These are phyloP conservation scores for barrel medic (Medicago truncatula) DNA, from an alignment of 306 rosid genomes.

Conservation along the genomic window MtrunA17r5.0-ANR NC_053044.1:8688001-8688500, in stretches of 20 bases:
- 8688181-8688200: constrained; percentile 43
- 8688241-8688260: constrained; percentile 84
- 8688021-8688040: constrained; percentile 70
- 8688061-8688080: constrained; percentile 76
- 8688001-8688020: constrained; percentile 76
- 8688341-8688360: constrained; percentile 65
- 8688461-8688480: constrained; percentile 76
- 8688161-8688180: constrained; percentile 59
- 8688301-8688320: constrained; percentile 57
- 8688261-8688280: constrained; percentile 65
- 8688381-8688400: constrained; percentile 71
- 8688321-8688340: constrained; percentile 82
- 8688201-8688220: constrained; percentile 65
- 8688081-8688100: constrained; percentile 77
- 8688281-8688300: constrained; percentile 38
- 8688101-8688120: constrained; percentile 60
- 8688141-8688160: constrained; percentile 62
- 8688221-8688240: constrained; percentile 77
- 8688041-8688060: constrained; percentile 64
- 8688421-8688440: constrained; percentile 85
- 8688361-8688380: constrained; percentile 69
- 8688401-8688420: constrained; percentile 88
- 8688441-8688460: constrained; percentile 62
- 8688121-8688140: constrained; percentile 54
- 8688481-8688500: constrained; percentile 79